Percentiles rank a stretch among this genome's conserved stretches.
Conservation (phyloP, 331 rosid species). For the Phaseolus coccineus region DNA sequence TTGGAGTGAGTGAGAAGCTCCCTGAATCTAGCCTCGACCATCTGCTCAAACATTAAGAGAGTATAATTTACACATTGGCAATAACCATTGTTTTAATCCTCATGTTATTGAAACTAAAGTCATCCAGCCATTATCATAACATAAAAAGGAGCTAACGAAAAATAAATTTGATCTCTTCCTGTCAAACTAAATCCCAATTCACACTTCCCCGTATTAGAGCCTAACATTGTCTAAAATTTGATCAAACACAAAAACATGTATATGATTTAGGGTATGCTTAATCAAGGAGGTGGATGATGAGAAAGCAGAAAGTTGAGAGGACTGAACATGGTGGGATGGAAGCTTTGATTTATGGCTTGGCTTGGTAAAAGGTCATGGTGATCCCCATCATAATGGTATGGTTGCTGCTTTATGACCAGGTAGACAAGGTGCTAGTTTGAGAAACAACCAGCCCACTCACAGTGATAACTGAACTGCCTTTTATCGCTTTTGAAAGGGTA, state of each 20-base stretch:
- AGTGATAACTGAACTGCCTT: background rate
- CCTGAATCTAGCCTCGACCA: slow-evolving; percentile 81
- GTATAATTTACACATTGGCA: slow-evolving; percentile 11
- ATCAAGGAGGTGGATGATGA: slow-evolving; percentile 2
- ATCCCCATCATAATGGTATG: background rate
- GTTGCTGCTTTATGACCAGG: background rate
- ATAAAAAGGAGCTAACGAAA: slow-evolving; percentile 20
- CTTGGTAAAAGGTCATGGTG: slow-evolving; percentile 4
- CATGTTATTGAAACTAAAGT: background rate
- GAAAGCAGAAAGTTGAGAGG: background rate
- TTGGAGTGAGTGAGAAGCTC: slow-evolving; percentile 77
- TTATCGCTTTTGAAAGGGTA: background rate
- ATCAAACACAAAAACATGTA: slow-evolving; percentile 7
- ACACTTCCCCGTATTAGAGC: slow-evolving; percentile 17
- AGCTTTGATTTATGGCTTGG: background rate
- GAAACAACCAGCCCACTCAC: slow-evolving; percentile 11
- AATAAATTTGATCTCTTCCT: background rate
- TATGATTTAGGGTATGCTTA: background rate
- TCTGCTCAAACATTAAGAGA: slow-evolving; percentile 54
- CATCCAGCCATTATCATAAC: slow-evolving; percentile 16
- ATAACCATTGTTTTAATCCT: slow-evolving; percentile 2
- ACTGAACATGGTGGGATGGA: background rate
- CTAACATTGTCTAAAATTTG: background rate
- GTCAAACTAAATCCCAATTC: slow-evolving; percentile 30
- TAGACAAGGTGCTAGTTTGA: background rate